A percentile compares a stretch with the other conserved stretches of the same genome.
These are phyloP conservation scores for Aphanomyces euteiches DNA, from an alignment of 352 stramenopile genomes.

Conservation along the genomic window DNA sequence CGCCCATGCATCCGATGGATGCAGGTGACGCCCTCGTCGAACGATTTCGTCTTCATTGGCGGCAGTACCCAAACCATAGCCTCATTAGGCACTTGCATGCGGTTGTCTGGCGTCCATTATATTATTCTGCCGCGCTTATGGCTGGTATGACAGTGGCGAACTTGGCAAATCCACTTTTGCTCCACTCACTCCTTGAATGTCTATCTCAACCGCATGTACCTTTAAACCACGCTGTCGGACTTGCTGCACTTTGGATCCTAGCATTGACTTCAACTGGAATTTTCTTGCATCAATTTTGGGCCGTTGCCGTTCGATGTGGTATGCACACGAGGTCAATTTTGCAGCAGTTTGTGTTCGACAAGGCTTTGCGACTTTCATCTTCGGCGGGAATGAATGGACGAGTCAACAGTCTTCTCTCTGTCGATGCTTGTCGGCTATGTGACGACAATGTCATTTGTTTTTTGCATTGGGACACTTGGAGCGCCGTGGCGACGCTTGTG, in stretches of 20 bases:
- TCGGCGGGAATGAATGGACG: not conserved
- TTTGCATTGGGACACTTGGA: constrained; percentile 28
- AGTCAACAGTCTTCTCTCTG: constrained; percentile 6
- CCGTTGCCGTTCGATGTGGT: constrained; percentile 23
- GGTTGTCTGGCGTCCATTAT: constrained; percentile 13
- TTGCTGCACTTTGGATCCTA: constrained; percentile 4
- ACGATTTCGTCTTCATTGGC: not conserved
- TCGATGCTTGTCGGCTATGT: constrained; percentile 2
- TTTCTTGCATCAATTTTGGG: constrained; percentile 30
- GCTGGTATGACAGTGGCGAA: not conserved
- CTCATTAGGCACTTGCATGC: constrained; percentile 25
- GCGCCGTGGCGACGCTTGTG: not conserved
- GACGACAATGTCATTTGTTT: constrained; percentile 21
- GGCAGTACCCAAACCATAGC: not conserved
- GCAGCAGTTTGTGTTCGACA: constrained; percentile 19
- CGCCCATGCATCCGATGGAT: constrained; percentile 5
- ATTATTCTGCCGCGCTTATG: constrained; percentile 11
- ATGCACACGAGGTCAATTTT: constrained; percentile 26
- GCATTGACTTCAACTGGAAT: constrained; percentile 4
- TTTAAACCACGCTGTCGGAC: not conserved
- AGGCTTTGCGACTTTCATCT: not conserved
- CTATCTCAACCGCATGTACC: not conserved
- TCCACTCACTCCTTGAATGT: constrained; percentile 4
- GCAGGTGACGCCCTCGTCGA: not conserved
- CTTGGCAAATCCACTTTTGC: constrained; percentile 1